A percentile compares a stretch with the other conserved stretches of the same genome.
These are phyloP conservation scores for Kluyveromyces wickerhamii DNA, from an alignment of 805 yeast genomes.

Conservation along the genomic window DNA sequence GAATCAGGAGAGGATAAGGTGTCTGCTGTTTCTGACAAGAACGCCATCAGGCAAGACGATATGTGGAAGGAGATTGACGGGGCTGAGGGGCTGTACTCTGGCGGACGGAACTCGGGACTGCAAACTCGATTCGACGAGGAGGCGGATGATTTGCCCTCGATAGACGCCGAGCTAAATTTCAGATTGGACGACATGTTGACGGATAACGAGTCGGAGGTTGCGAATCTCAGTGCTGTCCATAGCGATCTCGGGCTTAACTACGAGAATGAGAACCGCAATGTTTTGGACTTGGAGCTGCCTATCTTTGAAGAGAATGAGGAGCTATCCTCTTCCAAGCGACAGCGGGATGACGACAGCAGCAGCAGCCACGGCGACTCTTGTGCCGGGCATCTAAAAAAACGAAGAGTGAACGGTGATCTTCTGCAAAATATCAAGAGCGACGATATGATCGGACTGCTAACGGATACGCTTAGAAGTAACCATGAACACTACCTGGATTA, in stretches of 20 bases:
- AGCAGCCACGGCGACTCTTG: background rate
- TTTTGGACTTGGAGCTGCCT: constrained; percentile 1
- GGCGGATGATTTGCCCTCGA: constrained; percentile 7
- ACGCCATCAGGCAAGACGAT: constrained; percentile 3
- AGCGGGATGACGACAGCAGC: background rate
- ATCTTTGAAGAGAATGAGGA: background rate
- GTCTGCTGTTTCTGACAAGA: background rate
- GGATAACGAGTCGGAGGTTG: constrained; percentile 8
- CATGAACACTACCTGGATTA: constrained; percentile 15
- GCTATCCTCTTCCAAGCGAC: background rate
- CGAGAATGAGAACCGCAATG: background rate
- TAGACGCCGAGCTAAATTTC: constrained; percentile 25
- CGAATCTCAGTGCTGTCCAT: background rate
- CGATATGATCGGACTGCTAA: constrained; percentile 19
- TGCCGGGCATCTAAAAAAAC: background rate
- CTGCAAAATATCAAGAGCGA: constrained; percentile 11
- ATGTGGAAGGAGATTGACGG: constrained; percentile 5
- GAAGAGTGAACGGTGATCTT: background rate
- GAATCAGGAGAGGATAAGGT: background rate
- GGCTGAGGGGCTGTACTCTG: background rate
- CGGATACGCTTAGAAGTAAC: constrained; percentile 20
- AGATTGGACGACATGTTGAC: constrained; percentile 24
- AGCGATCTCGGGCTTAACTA: constrained; percentile 3
- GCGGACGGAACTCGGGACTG: background rate
- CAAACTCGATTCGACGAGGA: background rate